These are phyloP conservation scores for Eucalyptus cloeziana DNA, from an alignment of 345 rosid genomes.

Conservation along the genomic window DNA sequence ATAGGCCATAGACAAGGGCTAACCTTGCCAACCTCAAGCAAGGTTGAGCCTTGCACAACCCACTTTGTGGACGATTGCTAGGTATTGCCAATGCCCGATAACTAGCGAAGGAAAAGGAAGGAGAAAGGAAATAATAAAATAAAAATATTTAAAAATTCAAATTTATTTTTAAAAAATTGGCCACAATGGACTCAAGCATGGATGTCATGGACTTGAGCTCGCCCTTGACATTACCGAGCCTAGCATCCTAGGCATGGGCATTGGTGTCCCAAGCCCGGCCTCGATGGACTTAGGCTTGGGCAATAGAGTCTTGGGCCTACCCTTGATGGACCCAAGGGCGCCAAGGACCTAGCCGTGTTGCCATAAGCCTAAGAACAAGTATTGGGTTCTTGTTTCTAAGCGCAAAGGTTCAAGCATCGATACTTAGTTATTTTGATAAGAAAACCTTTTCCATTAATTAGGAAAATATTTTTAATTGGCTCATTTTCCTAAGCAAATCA, in stretches of 20 bases:
- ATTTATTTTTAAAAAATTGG: neutral
- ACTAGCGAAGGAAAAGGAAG: fast-evolving
- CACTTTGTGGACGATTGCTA: fast-evolving
- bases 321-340: fast-evolving
- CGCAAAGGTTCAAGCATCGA: fast-evolving
- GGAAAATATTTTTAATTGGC: neutral
- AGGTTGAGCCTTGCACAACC: neutral
- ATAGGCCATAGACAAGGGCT: fast-evolving
- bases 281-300: fast-evolving
- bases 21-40: fast-evolving
- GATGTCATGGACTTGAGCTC: fast-evolving
- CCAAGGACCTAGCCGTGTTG: fast-evolving
- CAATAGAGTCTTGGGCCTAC: neutral
- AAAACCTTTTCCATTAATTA: too few species aligned
- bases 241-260: neutral
- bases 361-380: neutral
- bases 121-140: too few species aligned
- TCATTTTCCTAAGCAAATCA: too few species aligned
- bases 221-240: fast-evolving
- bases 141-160: too few species aligned
- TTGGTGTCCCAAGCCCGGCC: fast-evolving
- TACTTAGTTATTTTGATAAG: too few species aligned
- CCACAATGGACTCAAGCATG: neutral
- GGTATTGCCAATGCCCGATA: fast-evolving
- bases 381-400: neutral